Evolutionary conservation across 176 grass and related monocot species (phyloP).

Genomic region (Hyparrhenia diplandra): DNA sequence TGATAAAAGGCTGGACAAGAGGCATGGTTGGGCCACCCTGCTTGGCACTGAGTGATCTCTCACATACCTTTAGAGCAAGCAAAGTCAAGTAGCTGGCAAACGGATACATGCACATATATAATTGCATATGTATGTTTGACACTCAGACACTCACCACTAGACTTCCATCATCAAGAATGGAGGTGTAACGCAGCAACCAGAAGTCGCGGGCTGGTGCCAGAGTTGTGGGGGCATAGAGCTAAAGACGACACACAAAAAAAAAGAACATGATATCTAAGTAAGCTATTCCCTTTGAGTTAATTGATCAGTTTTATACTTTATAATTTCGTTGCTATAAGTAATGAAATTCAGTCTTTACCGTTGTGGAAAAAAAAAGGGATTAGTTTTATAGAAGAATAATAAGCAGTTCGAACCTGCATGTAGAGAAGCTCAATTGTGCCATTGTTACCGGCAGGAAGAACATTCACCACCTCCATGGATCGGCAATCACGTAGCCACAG

Average conservation of each 20-base stretch:
- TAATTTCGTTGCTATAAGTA: too few species aligned
- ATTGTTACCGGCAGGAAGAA: slow-evolving; percentile 65
- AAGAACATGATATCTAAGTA: not conserved
- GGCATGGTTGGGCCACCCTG: slow-evolving; percentile 80
- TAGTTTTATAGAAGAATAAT: not conserved
- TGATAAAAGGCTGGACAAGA: slow-evolving; percentile 65
- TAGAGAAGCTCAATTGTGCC: slow-evolving; percentile 89
- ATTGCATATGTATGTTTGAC: not conserved
- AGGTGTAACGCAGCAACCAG: slow-evolving; percentile 89
- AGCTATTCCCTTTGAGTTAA: not conserved
- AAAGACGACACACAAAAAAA: not conserved
- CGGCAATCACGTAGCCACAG: slow-evolving; percentile 79
- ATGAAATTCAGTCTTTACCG: too few species aligned
- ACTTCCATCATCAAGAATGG: slow-evolving; percentile 81
- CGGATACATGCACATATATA: not conserved
- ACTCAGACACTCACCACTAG: slow-evolving; percentile 62
- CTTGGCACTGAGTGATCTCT: slow-evolving; percentile 74
- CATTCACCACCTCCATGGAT: slow-evolving; percentile 73
- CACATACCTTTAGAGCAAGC: slow-evolving; percentile 53
- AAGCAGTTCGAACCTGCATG: slow-evolving; percentile 62
- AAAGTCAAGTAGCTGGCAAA: slow-evolving; percentile 2
- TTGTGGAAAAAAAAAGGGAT: too few species aligned
- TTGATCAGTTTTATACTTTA: not conserved
- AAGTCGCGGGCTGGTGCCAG: slow-evolving; percentile 84
- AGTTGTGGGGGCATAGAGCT: slow-evolving; percentile 88